Base-by-base conservation (phyloP, 345 rosid genomes). In the Lepidium aucheri region DNA sequence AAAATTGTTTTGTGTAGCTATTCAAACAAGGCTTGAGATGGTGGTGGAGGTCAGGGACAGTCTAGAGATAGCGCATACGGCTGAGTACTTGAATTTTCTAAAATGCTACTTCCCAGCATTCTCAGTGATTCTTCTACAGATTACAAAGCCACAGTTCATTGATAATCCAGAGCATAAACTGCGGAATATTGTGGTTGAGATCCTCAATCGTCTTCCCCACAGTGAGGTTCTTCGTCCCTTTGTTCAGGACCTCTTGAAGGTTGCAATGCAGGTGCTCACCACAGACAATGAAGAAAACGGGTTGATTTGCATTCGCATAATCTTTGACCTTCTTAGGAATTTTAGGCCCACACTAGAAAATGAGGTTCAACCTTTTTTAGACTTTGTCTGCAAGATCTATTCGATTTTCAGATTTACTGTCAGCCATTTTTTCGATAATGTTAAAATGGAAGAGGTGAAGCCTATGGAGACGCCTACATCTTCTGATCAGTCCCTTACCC, bases 151-250 rank as follows among this genome's bases (percentile, higher is more conserved):
- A 0, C 98, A 95, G 14, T 87, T 84, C 18, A 45, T 74, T 7
- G 99, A 91, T 73, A 95, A 86, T 69, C 87, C 84, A 0, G 98
- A 91, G 84, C 97, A 95, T 76, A 95, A 91, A 76, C 78, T 91
- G 12, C 76, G 99, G 12, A 91, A 91, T 68, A 85, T 91, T 40
- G 89, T 87, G 7, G 96, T 95, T 59, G 96, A 95, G 83, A 91
- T 95, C 35, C 95, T 95, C 14, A 91, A 91, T 72, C 96, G 96
- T 33, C 85, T 95, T 8, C 98, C 98, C 16, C 97, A 91, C 59
- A 95, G 96, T 46, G 97, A 95, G 75, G 99, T 95, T 53, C 91
- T 95, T 53, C 91, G 99, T 54, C 99, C 99, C 15, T 95, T 91
- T 75, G 98, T 95, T 75, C 97, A 89, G 81, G 95, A 95, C 65